phyloP scores from a whole-genome alignment of 192 early-diverging fungal species.

The Coemansia sp. region DNA sequence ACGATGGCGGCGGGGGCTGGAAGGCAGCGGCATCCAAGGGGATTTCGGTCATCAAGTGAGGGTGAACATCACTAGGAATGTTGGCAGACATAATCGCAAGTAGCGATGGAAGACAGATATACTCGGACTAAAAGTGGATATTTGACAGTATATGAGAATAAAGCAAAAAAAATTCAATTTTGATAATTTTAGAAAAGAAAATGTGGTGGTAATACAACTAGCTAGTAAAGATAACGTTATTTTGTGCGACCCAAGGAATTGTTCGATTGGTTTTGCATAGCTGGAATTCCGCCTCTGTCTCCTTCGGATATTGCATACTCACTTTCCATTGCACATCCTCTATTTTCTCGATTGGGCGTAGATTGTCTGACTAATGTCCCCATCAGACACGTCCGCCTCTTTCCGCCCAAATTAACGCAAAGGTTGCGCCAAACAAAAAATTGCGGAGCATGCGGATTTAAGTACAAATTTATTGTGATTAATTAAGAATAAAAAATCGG shows the following conservation, averaged over 20 bases:
- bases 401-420: background rate
- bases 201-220: no score
- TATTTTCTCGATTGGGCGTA: background rate
- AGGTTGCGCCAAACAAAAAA: no score
- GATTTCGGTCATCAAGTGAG: constrained; percentile 13
- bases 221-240: no score
- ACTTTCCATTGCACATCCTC: background rate
- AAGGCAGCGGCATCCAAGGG: constrained; percentile 12
- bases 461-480: no score
- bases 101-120: background rate
- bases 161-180: background rate
- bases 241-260: no score
- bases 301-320: background rate
- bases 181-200: background rate
- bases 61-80: background rate
- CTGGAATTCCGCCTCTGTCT: no score
- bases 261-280: no score
- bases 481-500: no score
- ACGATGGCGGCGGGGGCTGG: constrained; percentile 9
- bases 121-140: background rate
- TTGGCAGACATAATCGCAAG: background rate
- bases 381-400: no score
- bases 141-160: background rate
- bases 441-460: background rate
- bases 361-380: no score